phyloP scores from a whole-genome alignment of 345 rosid species.

The Populus alba region DNA sequence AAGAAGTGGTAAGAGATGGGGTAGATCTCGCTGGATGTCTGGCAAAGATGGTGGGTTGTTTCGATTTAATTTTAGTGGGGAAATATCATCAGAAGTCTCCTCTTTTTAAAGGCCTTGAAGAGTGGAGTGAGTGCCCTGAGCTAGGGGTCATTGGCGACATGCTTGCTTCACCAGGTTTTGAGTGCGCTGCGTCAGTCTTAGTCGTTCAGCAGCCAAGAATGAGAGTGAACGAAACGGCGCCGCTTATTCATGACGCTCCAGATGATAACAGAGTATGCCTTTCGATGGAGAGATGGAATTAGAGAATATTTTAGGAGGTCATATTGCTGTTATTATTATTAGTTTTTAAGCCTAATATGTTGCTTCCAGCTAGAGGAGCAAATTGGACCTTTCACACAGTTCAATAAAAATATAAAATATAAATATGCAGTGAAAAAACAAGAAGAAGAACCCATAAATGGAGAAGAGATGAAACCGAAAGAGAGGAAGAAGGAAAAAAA shows the following conservation, averaged over 20 bases:
- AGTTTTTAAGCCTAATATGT: no score
- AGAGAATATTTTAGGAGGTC: no score
- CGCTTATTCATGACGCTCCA: neutral
- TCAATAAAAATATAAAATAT: no score
- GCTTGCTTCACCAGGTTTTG: slow-evolving; percentile 20
- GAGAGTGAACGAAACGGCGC: neutral
- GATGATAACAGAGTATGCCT: neutral
- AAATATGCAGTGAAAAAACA: no score
- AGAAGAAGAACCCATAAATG: no score
- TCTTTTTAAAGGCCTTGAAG: slow-evolving; percentile 13
- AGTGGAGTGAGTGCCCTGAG: slow-evolving; percentile 28
- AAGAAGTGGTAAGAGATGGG: slow-evolving; percentile 24
- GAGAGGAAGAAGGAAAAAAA: no score
- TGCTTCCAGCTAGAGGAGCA: no score
- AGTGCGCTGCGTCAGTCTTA: slow-evolving; percentile 5
- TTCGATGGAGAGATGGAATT: neutral
- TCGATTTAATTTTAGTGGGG: slow-evolving; percentile 25
- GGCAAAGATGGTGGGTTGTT: slow-evolving; percentile 5
- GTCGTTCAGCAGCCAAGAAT: slow-evolving; percentile 27
- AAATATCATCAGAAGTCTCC: slow-evolving; percentile 11
- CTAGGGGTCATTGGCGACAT: slow-evolving; percentile 27
- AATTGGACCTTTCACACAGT: no score
- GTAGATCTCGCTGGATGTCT: neutral
- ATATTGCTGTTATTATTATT: no score
- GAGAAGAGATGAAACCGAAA: no score